Conservation (phyloP, 2,329 filamentous ascomycete genomes). For the Penicillium nordicum region DNA sequence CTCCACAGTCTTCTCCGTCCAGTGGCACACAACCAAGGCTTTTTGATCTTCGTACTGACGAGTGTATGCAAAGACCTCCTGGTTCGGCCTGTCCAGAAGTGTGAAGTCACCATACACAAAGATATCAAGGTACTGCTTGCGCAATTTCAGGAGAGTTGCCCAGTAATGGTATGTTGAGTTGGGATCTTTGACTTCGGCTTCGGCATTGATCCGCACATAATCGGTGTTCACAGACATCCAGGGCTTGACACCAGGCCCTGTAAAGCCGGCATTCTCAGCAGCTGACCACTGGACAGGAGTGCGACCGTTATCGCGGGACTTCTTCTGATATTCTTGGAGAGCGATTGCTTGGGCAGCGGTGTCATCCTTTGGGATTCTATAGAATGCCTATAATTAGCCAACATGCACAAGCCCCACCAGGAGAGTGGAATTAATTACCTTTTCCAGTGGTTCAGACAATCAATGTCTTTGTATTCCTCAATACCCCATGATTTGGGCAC, state of each 20-base stretch:
- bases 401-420: background rate
- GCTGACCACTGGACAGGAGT: conserved; percentile 69
- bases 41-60: conserved; percentile 38
- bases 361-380: conserved; percentile 34
- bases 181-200: conserved; percentile 38
- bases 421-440: conserved; percentile 28
- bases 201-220: conserved; percentile 61
- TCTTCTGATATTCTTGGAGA: conserved; percentile 38
- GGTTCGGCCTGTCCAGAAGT: conserved; percentile 51
- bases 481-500: conserved; percentile 60
- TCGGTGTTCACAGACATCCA: conserved; percentile 71
- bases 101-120: conserved; percentile 67
- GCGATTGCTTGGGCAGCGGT: conserved; percentile 28
- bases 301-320: conserved; percentile 63
- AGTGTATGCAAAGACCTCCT: conserved; percentile 56
- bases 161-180: conserved; percentile 61
- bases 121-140: conserved; percentile 60
- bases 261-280: conserved; percentile 63
- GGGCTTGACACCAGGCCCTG: conserved; percentile 50
- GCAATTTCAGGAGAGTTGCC: conserved; percentile 54
- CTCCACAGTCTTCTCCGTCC: conserved; percentile 30
- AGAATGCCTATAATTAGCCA: background rate
- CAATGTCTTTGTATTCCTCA: conserved; percentile 66
- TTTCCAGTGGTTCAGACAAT: conserved; percentile 57
- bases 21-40: conserved; percentile 37